Percentiles rank a stretch among this genome's conserved stretches.
These are phyloP conservation scores for Planoprotostelium fungivorum DNA, from an alignment of 78 protist species.

Conservation along the genomic window DNA sequence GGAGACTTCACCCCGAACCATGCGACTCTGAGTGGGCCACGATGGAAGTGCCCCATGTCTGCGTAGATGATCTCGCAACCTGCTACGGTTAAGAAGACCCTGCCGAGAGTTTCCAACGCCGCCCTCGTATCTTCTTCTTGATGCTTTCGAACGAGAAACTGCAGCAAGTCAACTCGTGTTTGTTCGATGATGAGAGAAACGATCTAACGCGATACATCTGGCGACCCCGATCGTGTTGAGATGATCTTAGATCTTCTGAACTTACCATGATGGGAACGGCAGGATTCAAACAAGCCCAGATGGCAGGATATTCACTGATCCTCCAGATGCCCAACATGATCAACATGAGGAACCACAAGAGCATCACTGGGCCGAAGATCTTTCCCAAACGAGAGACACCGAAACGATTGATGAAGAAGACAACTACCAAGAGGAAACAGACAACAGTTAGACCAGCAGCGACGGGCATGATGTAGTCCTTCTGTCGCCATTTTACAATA, in stretches of 20 bases:
- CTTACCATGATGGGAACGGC: neutral
- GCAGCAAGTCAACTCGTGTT: neutral
- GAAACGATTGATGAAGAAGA: neutral
- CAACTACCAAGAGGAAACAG: neutral
- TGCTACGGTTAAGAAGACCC: neutral
- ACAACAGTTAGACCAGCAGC: neutral
- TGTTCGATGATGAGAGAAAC: neutral
- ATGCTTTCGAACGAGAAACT: neutral
- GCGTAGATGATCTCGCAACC: neutral
- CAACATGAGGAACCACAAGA: neutral
- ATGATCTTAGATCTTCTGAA: too few relatives aligned
- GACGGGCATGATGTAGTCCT: neutral
- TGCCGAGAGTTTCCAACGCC: neutral
- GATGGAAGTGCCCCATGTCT: neutral
- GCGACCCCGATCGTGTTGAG: too few relatives aligned
- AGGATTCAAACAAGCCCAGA: neutral
- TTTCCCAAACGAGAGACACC: neutral
- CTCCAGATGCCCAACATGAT: neutral
- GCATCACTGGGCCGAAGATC: neutral
- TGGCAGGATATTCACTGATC: neutral
- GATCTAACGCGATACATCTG: too few relatives aligned
- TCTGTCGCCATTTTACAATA: neutral
- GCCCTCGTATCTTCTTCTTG: neutral
- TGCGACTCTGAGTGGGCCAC: neutral
- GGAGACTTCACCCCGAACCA: neutral